phyloP scores from a whole-genome alignment of 2,329 filamentous ascomycete genomes.

The Phyllosticta citrichinensis region DNA sequence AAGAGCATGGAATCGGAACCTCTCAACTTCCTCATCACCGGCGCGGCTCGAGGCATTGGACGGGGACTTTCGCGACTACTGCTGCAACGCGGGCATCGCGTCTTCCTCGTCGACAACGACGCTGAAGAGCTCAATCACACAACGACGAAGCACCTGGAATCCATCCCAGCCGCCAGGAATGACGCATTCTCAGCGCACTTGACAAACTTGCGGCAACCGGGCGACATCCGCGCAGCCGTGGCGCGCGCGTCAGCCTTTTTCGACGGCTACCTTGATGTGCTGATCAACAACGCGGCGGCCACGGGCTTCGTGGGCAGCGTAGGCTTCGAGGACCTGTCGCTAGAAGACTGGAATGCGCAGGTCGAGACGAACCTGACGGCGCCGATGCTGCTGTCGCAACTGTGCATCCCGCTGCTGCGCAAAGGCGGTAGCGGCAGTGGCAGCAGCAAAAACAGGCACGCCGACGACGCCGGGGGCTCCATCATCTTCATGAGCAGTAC shows the following conservation, averaged over 20 bases:
- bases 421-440: constrained; percentile 6
- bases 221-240: constrained; percentile 27
- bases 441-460: not conserved
- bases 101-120: constrained; percentile 38
- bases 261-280: constrained; percentile 22
- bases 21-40: constrained; percentile 29
- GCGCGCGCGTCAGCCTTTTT: constrained; percentile 27
- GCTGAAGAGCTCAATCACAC: constrained; percentile 30
- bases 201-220: constrained; percentile 19
- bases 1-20: not conserved
- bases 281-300: constrained; percentile 28
- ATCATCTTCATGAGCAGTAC: constrained; percentile 42
- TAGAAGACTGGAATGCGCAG: constrained; percentile 25
- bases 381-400: constrained; percentile 22
- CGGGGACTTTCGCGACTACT: constrained; percentile 36
- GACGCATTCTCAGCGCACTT: constrained; percentile 12
- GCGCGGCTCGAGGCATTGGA: constrained; percentile 38
- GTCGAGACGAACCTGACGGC: constrained; percentile 25
- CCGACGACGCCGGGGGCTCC: constrained; percentile 13
- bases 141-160: not conserved
- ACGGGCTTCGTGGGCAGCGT: constrained; percentile 19
- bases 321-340: constrained; percentile 18
- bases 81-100: constrained; percentile 31
- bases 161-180: constrained; percentile 18
- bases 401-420: constrained; percentile 22